Base-by-base conservation (phyloP, 2,329 filamentous ascomycete species). In the Rhytidhysteron rufulum region DNA sequence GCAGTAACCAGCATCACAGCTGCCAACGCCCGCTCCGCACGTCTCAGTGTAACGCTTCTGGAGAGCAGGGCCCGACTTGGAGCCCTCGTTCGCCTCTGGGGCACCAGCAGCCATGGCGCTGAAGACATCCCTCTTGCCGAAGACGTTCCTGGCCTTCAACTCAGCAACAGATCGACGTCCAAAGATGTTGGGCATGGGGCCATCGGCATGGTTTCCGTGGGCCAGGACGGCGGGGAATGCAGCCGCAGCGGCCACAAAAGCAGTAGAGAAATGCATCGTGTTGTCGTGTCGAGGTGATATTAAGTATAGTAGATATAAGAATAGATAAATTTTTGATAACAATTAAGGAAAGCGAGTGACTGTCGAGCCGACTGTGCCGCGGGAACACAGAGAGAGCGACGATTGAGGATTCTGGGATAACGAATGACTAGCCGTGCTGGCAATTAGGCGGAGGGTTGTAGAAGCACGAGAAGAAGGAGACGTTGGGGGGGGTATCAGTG, bases 151-250 rank as follows among this genome's bases (percentile, higher is more conserved):
- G 11, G 59, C 55, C 50, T 58, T 64, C 42, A 65, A 47, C 37
- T 65, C 59, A 31, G 46, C 56, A 34, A 62, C 49, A 49, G 62
- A 58, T 21, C 24, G 34, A 38, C 64, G 40, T 34, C 63, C 63
- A 20, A 56, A 49, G 33, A 66, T 60, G 38, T 49, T 60, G 19
- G 63, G 63, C n/a, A n/a, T n/a, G n/a, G n/a, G n/a, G n/a, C n/a
- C n/a, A 6, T 62, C 39, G 32, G 46, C 47, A 13, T 47, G 47
- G n/a, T 39, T 48, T 31, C 54, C 55, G 48, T 66, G 63, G 32
- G 59, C 63, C 40, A 55, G 55, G 29, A 65, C 37, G 8, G 60
- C 58, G 13, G 50, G 49, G 15, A 62, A 41, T 19, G 54, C 60
- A 32, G 52, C 56, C 31, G 52, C 48, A 34, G 52, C 55, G 37